phyloP scores from a whole-genome alignment of 2,329 filamentous ascomycete species.

The Fusarium nanum region DNA sequence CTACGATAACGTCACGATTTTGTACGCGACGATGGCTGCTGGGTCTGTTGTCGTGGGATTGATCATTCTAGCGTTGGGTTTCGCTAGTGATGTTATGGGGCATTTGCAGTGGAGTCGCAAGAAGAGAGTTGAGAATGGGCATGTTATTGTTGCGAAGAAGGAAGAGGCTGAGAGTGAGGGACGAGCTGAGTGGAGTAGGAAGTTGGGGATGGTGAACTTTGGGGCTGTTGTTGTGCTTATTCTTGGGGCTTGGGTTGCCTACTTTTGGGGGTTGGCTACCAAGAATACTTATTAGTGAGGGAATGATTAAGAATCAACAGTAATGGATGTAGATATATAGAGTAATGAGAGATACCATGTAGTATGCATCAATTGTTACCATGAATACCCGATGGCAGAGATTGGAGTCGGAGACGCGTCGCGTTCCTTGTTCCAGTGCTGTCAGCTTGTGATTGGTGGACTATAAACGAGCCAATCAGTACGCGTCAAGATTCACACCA shows the following conservation, averaged over 20 bases:
- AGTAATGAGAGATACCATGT: neutral
- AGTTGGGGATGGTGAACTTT: conserved; percentile 59
- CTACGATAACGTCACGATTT: conserved; percentile 65
- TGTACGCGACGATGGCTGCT: conserved; percentile 66
- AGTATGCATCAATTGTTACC: neutral
- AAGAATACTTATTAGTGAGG: conserved; percentile 50
- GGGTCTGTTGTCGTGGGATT: conserved; percentile 60
- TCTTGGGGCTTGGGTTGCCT: conserved; percentile 65
- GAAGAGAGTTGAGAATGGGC: conserved; percentile 59
- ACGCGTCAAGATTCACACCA: too few relatives aligned
- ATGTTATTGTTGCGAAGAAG: conserved; percentile 57
- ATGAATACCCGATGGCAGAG: too few relatives aligned
- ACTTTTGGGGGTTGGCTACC: conserved; percentile 70
- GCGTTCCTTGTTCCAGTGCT: neutral
- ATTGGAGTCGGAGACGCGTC: neutral
- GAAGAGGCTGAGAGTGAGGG: conserved; percentile 54
- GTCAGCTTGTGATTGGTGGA: neutral
- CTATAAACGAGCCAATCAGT: rapidly evolving
- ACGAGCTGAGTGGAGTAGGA: conserved; percentile 53
- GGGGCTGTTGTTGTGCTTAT: conserved; percentile 58
- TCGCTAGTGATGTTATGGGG: conserved; percentile 56
- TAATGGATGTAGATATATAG: neutral
- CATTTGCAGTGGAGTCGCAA: conserved; percentile 69
- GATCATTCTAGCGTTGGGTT: conserved; percentile 54
- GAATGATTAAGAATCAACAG: too few relatives aligned